A percentile compares a stretch with the other conserved stretches of the same genome.
Evolutionary conservation across 108 stramenopile genomes (phyloP).

Genomic region (Cyclotella baltica): DNA sequence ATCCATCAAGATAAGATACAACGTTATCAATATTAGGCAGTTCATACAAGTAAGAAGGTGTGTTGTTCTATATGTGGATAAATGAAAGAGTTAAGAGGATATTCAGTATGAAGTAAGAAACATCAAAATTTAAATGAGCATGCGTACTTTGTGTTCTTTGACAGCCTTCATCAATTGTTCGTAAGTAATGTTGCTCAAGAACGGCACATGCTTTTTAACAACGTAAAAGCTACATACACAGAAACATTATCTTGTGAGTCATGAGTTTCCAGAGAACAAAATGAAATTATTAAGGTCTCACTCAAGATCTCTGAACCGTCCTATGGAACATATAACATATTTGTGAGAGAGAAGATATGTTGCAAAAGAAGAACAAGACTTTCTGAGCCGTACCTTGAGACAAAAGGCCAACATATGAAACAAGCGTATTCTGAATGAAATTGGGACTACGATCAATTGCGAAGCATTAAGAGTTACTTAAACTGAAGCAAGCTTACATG

Average conservation of each 20-base stretch:
- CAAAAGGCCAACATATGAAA: conserved; percentile 3
- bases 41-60: neutral
- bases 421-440: neutral
- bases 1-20: neutral
- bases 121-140: neutral
- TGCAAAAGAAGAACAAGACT: neutral
- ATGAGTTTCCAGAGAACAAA: neutral
- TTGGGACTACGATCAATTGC: neutral
- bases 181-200: conserved; percentile 54
- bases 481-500: neutral
- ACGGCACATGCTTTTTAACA: conserved; percentile 66
- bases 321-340: neutral
- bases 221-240: conserved; percentile 45
- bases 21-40: neutral
- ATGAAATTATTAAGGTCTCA: neutral
- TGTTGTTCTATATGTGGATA: neutral
- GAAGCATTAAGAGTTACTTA: neutral
- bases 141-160: conserved; percentile 23
- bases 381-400: conserved; percentile 3
- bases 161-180: conserved; percentile 61
- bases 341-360: neutral
- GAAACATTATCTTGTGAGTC: neutral
- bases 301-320: neutral
- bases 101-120: neutral
- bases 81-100: neutral